Evolutionary conservation across 345 rosid species (phyloP).

Genomic region (Eucalyptus microcorys): DNA sequence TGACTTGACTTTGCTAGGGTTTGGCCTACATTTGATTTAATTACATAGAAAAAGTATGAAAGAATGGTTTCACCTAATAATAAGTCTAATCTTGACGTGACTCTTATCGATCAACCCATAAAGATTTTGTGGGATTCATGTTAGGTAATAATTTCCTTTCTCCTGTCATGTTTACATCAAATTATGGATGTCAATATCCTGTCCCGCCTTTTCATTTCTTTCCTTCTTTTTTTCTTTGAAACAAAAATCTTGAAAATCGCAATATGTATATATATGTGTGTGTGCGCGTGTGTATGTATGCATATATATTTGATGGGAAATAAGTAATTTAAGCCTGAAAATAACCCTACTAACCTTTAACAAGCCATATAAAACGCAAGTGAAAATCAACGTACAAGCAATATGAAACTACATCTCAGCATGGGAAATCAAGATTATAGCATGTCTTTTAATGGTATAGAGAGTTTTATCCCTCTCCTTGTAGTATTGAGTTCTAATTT

Average conservation of each 20-base stretch:
- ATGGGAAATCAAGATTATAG: not conserved
- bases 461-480: not conserved
- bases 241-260: not conserved
- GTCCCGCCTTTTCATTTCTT: not conserved
- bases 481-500: not conserved
- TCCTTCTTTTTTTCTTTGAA: not conserved
- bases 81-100: not conserved
- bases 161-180: not conserved
- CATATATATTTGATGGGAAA: not conserved
- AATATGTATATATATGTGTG: fast-evolving
- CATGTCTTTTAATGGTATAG: not conserved
- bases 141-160: not conserved
- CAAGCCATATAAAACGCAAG: not conserved
- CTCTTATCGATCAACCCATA: not conserved
- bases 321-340: not conserved
- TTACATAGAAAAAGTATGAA: not conserved
- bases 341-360: not conserved
- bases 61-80: not conserved
- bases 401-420: not conserved
- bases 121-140: not conserved
- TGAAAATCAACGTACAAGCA: not conserved
- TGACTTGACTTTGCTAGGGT: not conserved
- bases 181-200: not conserved
- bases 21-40: not conserved
- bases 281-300: fast-evolving